A percentile compares a stretch with the other conserved stretches of the same genome.
phyloP scores from a whole-genome alignment of 768 basidiomycete genomes.

The Mycena capillaripes region DNA sequence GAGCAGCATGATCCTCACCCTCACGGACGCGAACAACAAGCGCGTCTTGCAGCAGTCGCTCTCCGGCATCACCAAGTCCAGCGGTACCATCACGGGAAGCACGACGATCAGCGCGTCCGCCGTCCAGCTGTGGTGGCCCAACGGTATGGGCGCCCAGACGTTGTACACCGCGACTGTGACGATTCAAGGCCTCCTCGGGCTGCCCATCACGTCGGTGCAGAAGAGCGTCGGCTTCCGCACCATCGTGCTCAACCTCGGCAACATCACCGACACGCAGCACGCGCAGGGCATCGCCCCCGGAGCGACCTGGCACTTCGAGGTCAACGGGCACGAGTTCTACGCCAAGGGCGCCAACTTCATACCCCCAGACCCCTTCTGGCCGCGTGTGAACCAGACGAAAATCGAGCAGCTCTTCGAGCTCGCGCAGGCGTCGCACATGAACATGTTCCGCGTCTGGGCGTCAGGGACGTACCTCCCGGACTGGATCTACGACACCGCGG shows the following conservation, averaged over 20 bases:
- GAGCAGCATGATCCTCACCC: slow-evolving; percentile 17
- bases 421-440: slow-evolving; percentile 21
- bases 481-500: slow-evolving; percentile 29
- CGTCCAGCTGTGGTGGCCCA: slow-evolving; percentile 28
- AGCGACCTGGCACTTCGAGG: slow-evolving; percentile 29
- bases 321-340: slow-evolving; percentile 28
- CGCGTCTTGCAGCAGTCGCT: slow-evolving; percentile 14
- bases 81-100: slow-evolving; percentile 23
- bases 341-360: slow-evolving; percentile 33
- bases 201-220: slow-evolving; percentile 17
- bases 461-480: slow-evolving; percentile 26
- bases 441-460: slow-evolving; percentile 31
- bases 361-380: slow-evolving; percentile 22
- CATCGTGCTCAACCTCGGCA: slow-evolving; percentile 21
- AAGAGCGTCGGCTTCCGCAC: slow-evolving; percentile 26
- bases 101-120: slow-evolving; percentile 18
- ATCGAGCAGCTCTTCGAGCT: slow-evolving; percentile 26
- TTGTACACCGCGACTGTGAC: slow-evolving; percentile 26
- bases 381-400: slow-evolving; percentile 25
- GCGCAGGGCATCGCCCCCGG: slow-evolving; percentile 22
- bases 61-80: background rate
- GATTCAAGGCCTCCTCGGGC: background rate
- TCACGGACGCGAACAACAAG: slow-evolving; percentile 18
- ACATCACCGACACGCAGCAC: background rate
- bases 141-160: slow-evolving; percentile 30